Evolutionary conservation across 192 early-diverging fungal genomes (phyloP), one percentile per base, ranked within the genome.

Genomic region (Tieghemiomyces parasiticus): DNA sequence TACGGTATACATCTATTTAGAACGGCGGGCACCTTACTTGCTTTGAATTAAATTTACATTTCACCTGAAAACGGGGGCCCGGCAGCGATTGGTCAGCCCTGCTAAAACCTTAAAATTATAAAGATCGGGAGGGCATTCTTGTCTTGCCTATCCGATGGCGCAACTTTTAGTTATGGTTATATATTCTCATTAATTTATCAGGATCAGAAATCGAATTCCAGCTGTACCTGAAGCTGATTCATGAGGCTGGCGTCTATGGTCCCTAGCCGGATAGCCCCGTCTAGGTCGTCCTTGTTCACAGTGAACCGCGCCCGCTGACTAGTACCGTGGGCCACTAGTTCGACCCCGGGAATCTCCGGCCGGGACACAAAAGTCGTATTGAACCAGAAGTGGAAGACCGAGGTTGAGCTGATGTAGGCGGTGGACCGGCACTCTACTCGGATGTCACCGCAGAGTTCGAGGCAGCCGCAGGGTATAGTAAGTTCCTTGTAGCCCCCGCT

Each of bases 311-410:
- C n/a, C n/a, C n/a, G n/a, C n/a, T n/a, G n/a, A n/a, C n/a, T n/a
- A n/a, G n/a, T n/a, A n/a, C n/a, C n/a, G n/a, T n/a, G n/a, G n/a
- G n/a, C n/a, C n/a, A n/a, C n/a, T n/a, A n/a, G n/a, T n/a, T n/a
- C n/a, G n/a, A n/a, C n/a, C n/a, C n/a, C n/a, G n/a, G n/a, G n/a
- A n/a, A n/a, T n/a, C 14, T 2, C 50, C 22, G 55, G 34, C 33
- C 34, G 33, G 10, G 55, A 12, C 26, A 58, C 20, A 26, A 58
- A 76, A 2, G 61, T 62, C 13, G 77, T 72, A n/a, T 79, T 77
- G 35, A 76, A 63, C 67, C 66, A 67, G 46, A 74, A 74, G 46
- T 70, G 71, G 58, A 69, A 77, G 1, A 78, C 31, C 20, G 65
- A 48, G 30, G 53, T 52, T 51, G 63, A 49, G 12, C 49, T 25